Conservation (phyloP, 768 basidiomycete genomes). For the Mycena amicta region DNA sequence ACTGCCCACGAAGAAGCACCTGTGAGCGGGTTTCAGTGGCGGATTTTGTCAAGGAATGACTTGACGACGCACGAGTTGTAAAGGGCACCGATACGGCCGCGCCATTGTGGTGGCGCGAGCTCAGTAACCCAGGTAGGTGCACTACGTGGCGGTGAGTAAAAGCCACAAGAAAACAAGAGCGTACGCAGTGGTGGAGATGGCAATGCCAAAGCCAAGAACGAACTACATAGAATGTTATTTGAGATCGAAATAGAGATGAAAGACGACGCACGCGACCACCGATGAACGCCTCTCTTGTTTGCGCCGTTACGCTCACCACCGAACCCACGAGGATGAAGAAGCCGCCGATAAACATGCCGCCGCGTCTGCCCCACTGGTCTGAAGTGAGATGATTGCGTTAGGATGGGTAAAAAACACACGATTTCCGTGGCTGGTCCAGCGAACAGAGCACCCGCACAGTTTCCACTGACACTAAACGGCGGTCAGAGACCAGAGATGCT, state of each 20-base stretch:
- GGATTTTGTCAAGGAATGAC: too few species aligned
- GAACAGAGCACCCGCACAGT: constrained; percentile 28
- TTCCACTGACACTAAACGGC: constrained; percentile 23
- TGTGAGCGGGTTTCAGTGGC: too few species aligned
- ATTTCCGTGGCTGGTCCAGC: constrained; percentile 27
- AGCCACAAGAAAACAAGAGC: too few species aligned
- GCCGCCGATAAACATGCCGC: constrained; percentile 38
- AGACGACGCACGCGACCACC: constrained; percentile 25
- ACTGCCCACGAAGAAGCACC: constrained; percentile 27
- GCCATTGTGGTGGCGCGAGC: constrained; percentile 28
- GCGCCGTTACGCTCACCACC: constrained; percentile 26
- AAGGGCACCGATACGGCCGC: constrained; percentile 46
- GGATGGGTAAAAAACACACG: constrained; percentile 7
- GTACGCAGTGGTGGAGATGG: constrained; percentile 48
- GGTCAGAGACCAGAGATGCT: not conserved
- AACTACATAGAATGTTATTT: constrained; percentile 35
- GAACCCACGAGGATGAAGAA: constrained; percentile 31
- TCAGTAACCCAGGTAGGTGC: constrained; percentile 52
- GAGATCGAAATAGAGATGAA: not conserved
- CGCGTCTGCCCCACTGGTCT: constrained; percentile 22
- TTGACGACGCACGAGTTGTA: constrained; percentile 48
- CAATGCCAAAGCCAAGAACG: constrained; percentile 47
- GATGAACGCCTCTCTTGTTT: constrained; percentile 28
- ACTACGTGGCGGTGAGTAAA: too few species aligned
- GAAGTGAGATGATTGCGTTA: not conserved